phyloP scores from a whole-genome alignment of 192 early-diverging fungal species.

The Backusella mclennaniae region DNA sequence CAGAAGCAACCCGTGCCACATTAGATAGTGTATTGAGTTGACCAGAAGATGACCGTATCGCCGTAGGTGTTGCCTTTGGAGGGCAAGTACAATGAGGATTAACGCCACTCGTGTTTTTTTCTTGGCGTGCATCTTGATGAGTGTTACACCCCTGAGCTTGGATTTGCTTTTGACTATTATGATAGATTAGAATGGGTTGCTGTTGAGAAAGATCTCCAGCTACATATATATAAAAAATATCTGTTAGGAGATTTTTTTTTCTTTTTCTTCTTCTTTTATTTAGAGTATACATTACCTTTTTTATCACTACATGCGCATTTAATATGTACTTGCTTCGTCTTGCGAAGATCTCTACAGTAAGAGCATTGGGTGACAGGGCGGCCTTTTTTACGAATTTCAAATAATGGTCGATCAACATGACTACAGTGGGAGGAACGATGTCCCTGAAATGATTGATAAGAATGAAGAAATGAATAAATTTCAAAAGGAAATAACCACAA shows the following conservation, averaged over 20 bases:
- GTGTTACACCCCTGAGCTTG: neutral
- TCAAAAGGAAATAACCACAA: neutral
- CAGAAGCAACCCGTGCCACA: neutral
- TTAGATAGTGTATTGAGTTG: neutral
- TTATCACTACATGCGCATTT: slow-evolving; percentile 57
- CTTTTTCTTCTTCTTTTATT: neutral
- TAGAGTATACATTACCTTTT: slow-evolving; percentile 12
- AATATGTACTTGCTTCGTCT: slow-evolving; percentile 58
- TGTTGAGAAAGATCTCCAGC: neutral
- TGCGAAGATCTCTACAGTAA: slow-evolving; percentile 62
- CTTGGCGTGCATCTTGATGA: slow-evolving; percentile 4
- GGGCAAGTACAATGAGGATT: slow-evolving; percentile 7
- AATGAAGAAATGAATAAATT: neutral
- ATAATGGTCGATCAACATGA: slow-evolving; percentile 52
- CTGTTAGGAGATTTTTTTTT: slow-evolving; percentile 4
- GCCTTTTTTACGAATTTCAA: slow-evolving; percentile 64
- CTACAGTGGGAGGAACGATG: slow-evolving; percentile 35
- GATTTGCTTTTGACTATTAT: slow-evolving; percentile 1
- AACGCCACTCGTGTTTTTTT: neutral
- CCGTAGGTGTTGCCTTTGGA: neutral
- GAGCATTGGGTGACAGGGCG: slow-evolving; percentile 64
- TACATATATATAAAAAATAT: neutral
- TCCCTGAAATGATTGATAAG: slow-evolving; percentile 15
- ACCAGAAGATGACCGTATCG: neutral
- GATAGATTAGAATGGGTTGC: neutral